Base-by-base conservation (phyloP, 208 protist genomes). In the Acanthamoeba sp. region DNA sequence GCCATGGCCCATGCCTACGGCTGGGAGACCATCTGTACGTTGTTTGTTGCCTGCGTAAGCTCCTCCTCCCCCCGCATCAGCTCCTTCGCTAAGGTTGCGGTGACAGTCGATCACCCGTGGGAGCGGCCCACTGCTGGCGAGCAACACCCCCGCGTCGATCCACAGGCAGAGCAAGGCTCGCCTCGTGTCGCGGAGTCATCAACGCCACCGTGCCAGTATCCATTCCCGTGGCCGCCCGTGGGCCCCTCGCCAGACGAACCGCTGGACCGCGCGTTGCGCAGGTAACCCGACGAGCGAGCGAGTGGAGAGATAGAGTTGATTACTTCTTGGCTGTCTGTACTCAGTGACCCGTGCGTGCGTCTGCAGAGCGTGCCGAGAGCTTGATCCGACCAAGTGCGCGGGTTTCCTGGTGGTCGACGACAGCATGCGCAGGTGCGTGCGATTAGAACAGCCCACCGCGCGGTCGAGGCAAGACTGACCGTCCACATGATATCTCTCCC, bases 11-110 rank as follows among this genome's bases (percentile, higher is more conserved):
- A 85, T 38, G 48, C 45, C 42, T 9, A 59, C 29, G 48, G 76
- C 7, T 85, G 76, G 76, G 76, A 85, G 45, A 85, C 76, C 18
- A 52, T 85, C 10, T 85, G 76, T 85, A 57, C 76, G 76, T 59
- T 20, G 1, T 1, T 36, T 14, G 12, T 20, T 27, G 20, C 20
- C 66, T 1, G 6, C 29, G 14, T 36, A 59, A 4, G 10, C 18
- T 18, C 55, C 6, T 27, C 55, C 2, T 10, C 22, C 14, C 55
- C 55, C 55, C 24, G 55, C 10, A 6, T 55, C 10, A n/a, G 55
- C 3, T 4, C 55, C 1, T 59, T 59, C 55, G 55, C 14, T 69
- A 9, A 69, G 4, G 0, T 22, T 69, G 62, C 22, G 22, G 0
- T 9, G 1, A 50, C 34, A 85, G 76, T 85, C 20, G 76, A 85